phyloP scores from a whole-genome alignment of 2,329 filamentous ascomycete species.

The Lizonia empirigonia region DNA sequence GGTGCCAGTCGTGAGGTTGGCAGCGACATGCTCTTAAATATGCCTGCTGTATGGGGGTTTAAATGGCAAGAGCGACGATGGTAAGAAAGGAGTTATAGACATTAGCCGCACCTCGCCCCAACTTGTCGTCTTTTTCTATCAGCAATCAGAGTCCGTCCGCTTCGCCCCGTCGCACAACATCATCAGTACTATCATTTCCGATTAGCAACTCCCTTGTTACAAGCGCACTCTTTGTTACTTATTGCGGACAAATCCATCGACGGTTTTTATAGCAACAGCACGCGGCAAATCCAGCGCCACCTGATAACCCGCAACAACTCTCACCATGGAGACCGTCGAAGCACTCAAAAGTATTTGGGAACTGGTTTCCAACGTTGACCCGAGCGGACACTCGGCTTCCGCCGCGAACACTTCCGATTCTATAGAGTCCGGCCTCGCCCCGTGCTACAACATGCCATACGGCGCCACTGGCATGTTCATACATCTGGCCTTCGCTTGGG shows the following conservation, averaged over 20 bases:
- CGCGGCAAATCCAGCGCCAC: no score
- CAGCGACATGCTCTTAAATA: neutral
- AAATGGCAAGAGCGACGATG: neutral
- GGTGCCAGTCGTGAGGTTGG: neutral
- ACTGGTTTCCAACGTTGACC: neutral
- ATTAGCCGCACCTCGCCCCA: neutral
- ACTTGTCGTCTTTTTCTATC: neutral
- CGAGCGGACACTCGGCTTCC: neutral
- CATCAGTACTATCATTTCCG: neutral
- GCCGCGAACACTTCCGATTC: neutral
- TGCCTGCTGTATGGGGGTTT: neutral
- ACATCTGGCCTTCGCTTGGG: neutral
- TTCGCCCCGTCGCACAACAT: neutral
- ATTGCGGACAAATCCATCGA: no score
- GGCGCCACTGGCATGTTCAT: neutral
- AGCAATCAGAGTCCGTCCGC: no score
- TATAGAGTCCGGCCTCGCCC: neutral
- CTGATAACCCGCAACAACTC: no score
- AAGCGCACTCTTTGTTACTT: neutral
- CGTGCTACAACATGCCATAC: neutral
- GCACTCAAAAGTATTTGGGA: neutral
- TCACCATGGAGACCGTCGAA: neutral
- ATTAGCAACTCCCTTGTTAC: neutral
- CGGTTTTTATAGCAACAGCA: no score
- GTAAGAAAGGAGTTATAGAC: neutral